phyloP scores from a whole-genome alignment of 1,284 basidiomycete genomes.

The Mycosarcoma mackinlayi region DNA sequence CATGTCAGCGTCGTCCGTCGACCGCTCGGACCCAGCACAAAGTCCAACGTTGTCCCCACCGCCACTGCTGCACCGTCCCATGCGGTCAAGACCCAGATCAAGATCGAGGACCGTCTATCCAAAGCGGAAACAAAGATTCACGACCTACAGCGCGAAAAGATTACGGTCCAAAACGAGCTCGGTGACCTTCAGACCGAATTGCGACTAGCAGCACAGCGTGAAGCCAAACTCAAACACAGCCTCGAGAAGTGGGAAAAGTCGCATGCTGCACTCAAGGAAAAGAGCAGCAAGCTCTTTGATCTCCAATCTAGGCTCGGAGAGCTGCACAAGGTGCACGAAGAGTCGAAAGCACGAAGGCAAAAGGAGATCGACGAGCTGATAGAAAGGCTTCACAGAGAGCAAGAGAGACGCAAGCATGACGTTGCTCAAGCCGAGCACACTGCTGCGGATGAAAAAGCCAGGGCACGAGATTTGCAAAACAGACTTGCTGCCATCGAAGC shows the following conservation, averaged over 20 bases:
- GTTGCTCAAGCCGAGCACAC: slow-evolving; percentile 18
- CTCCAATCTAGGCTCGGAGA: slow-evolving; percentile 36
- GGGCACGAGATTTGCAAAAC: slow-evolving; percentile 7
- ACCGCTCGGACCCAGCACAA: slow-evolving; percentile 34
- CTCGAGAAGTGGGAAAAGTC: slow-evolving; percentile 47
- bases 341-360: slow-evolving; percentile 39
- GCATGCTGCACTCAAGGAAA: slow-evolving; percentile 40
- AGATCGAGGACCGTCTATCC: slow-evolving; percentile 36
- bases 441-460: slow-evolving; percentile 12
- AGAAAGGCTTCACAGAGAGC: slow-evolving; percentile 22
- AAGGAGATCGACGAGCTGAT: slow-evolving; percentile 38
- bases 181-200: slow-evolving; percentile 49
- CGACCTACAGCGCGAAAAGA: slow-evolving; percentile 37
- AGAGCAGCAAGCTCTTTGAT: slow-evolving; percentile 28
- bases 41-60: slow-evolving; percentile 25
- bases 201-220: slow-evolving; percentile 40
- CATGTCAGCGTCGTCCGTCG: slow-evolving; percentile 29
- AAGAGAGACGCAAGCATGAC: slow-evolving; percentile 26
- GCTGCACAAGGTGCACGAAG: slow-evolving; percentile 43
- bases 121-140: slow-evolving; percentile 29
- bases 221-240: slow-evolving; percentile 42
- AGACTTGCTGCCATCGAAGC: slow-evolving; percentile 5
- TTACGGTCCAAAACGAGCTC: slow-evolving; percentile 28
- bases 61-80: slow-evolving; percentile 8
- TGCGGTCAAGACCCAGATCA: slow-evolving; percentile 22